Base-by-base conservation (phyloP, 768 basidiomycete genomes). In the Rhizopogon vesiculosus region DNA sequence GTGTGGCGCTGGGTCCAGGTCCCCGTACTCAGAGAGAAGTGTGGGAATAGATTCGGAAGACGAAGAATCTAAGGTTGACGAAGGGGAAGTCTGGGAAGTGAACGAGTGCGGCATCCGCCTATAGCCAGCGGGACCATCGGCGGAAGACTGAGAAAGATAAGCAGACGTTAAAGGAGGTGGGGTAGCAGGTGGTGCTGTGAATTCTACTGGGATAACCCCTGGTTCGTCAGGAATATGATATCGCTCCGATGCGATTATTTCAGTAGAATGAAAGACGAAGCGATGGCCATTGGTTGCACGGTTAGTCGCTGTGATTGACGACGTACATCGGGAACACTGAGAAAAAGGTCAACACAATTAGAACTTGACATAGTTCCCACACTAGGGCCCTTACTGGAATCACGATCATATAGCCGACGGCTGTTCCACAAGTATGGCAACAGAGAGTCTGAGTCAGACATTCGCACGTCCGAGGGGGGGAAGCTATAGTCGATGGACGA, bases 271-370 rank as follows among this genome's bases (percentile, higher is more conserved):
- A 68, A 93, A 93, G 38, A 93, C 91, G 68, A 89, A 93, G 31
- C 89, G 83, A 67, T 92, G 90, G 8, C 89, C 89, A 68, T 92
- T 93, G 22, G 90, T 90, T 7, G 83, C 77, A 56, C 87, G 82
- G 67, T 87, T 86, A 16, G 79, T 82, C 5, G 78, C 77, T 46
- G 80, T 77, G 51, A 85, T 83, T 2, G 87, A 86, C 15, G 84
- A 81, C 16, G 86, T 91, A 70, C 91, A 94, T 45, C 84, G 83
- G 16, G 74, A 61, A 66, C 91, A 93, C 78, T 81, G 58, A 53
- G 43, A 38, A 45, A 33, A 42, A 28, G 42, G 53, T 59, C 50
- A 57, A 45, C 46, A 57, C 58, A 56, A 58, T 63, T 48, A 57
- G 51, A 40, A 43, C 39, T 42, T 42, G 40, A 56, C 45, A 49